phyloP scores from a whole-genome alignment of 2,329 filamentous ascomycete genomes.

The Aspergillus chevalieri region DNA sequence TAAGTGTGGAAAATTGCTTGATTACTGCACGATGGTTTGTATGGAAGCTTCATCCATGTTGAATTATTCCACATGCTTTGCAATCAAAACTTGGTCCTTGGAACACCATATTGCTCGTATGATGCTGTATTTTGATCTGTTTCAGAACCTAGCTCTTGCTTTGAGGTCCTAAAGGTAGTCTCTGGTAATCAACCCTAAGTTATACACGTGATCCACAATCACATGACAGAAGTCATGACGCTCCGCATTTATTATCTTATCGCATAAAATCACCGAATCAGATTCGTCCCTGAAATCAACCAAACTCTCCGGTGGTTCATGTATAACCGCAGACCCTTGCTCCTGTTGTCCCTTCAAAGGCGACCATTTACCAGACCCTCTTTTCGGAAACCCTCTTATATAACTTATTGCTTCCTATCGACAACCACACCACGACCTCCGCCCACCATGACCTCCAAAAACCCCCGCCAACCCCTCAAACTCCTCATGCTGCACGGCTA shows the following conservation, averaged over 20 bases:
- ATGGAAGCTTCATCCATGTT: too few relatives aligned
- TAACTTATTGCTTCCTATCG: not conserved
- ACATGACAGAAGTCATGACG: not conserved
- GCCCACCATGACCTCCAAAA: not conserved
- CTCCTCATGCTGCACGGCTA: conserved; percentile 80
- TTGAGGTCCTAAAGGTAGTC: not conserved
- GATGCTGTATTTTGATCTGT: too few relatives aligned
- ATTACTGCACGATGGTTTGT: too few relatives aligned
- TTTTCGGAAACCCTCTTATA: not conserved
- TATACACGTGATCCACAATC: not conserved
- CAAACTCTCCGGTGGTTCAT: not conserved
- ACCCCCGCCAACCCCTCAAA: conserved; percentile 41
- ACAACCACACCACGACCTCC: not conserved
- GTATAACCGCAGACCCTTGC: not conserved
- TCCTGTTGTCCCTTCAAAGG: not conserved
- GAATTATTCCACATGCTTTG: too few relatives aligned
- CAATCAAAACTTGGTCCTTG: too few relatives aligned
- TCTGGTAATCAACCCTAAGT: not conserved
- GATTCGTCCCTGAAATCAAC: not conserved
- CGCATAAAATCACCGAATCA: not conserved
- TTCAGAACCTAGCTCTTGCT: too few relatives aligned
- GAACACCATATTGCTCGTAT: too few relatives aligned
- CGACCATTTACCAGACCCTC: not conserved
- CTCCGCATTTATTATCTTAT: not conserved
- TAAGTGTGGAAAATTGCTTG: too few relatives aligned